These are phyloP conservation scores for Spencermartinsiella europaea DNA, from an alignment of 805 yeast genomes.

Conservation along the genomic window DNA sequence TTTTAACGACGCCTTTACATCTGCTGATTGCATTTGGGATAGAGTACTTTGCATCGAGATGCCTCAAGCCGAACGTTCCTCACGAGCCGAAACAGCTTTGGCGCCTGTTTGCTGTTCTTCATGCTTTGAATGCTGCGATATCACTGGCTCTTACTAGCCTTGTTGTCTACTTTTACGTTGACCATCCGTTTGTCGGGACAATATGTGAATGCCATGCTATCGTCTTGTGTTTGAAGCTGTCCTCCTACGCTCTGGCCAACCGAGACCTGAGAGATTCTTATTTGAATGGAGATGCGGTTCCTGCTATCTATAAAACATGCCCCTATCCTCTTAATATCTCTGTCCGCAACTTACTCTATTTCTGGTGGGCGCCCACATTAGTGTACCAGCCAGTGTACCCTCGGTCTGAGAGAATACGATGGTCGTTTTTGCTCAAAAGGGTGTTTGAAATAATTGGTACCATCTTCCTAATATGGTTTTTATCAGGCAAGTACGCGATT, in stretches of 20 bases:
- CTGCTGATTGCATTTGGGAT: conserved; percentile 35
- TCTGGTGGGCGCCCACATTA: conserved; percentile 44
- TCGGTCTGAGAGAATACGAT: conserved; percentile 28
- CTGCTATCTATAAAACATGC: conserved; percentile 30
- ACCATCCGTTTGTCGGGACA: conserved; percentile 42
- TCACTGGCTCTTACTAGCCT: conserved; percentile 28
- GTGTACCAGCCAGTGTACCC: conserved; percentile 48
- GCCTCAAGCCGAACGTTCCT: conserved; percentile 6
- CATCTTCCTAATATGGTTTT: conserved; percentile 33
- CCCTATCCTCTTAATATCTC: conserved; percentile 40
- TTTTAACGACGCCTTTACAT: conserved; percentile 31
- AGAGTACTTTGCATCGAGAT: conserved; percentile 30
- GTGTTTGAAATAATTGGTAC: conserved; percentile 34
- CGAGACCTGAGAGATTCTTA: conserved; percentile 39
- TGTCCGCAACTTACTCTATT: conserved; percentile 33
- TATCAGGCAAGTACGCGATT: conserved; percentile 38
- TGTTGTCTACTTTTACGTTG: conserved; percentile 32
- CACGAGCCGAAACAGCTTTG: conserved; percentile 27
- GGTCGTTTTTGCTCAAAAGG: conserved; percentile 32
- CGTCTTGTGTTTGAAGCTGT: conserved; percentile 37
- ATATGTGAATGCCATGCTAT: conserved; percentile 38
- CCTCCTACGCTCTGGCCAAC: conserved; percentile 41
- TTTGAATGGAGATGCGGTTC: conserved; percentile 24
- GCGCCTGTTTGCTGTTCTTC: conserved; percentile 31
- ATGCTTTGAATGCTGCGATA: conserved; percentile 29